phyloP scores from a whole-genome alignment of 441 rosid species.

The Brassica hybrid region DNA sequence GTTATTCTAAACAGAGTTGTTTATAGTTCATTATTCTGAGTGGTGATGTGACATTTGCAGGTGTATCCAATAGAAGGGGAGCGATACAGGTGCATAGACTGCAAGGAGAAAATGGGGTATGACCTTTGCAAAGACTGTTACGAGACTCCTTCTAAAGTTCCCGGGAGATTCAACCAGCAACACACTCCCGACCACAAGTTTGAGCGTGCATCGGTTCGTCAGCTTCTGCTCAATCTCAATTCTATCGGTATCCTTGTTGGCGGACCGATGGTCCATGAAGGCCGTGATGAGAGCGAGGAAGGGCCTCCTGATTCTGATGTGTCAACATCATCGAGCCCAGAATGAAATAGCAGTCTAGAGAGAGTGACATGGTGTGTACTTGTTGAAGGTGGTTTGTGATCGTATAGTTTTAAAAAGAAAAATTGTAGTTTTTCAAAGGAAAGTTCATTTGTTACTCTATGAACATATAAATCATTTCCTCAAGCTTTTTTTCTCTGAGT shows the following conservation, averaged over 20 bases:
- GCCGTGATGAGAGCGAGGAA: conserved; percentile 33
- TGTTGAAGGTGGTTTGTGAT: background rate
- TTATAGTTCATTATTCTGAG: conserved; percentile 7
- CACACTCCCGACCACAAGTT: conserved; percentile 81
- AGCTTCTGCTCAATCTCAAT: background rate
- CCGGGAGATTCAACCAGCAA: conserved; percentile 88
- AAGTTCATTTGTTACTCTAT: too few species aligned
- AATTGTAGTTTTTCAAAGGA: too few species aligned
- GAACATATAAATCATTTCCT: too few species aligned
- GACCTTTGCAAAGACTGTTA: conserved; percentile 88
- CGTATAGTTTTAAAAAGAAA: background rate
- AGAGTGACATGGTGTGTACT: background rate
- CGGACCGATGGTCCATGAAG: conserved; percentile 13
- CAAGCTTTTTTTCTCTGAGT: too few species aligned
- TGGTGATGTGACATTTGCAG: conserved; percentile 43
- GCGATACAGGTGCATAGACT: conserved; percentile 69
- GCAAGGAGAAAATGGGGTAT: conserved; percentile 66
- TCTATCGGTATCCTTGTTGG: conserved; percentile 10
- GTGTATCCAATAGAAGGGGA: conserved; percentile 72
- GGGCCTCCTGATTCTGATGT: conserved; percentile 12
- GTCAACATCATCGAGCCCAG: background rate
- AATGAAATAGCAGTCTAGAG: background rate
- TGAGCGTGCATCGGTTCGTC: conserved; percentile 33
- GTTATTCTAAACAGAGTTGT: background rate
- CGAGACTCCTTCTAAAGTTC: conserved; percentile 54